Conservation (phyloP, 805 yeast genomes). For the Candida endomychidarum region DNA sequence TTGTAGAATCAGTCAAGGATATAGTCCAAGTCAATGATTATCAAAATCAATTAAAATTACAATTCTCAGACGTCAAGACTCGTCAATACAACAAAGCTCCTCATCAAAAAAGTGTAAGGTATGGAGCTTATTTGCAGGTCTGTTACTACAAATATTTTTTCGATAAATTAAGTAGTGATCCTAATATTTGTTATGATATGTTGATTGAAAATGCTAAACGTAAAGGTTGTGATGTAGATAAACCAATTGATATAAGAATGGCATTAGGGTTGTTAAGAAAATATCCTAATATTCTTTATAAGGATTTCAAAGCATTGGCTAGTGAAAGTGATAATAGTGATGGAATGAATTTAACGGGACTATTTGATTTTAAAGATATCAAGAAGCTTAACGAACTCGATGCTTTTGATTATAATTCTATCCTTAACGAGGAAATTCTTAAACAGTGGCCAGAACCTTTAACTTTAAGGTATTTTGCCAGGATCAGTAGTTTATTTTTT, state of each 20-base stretch:
- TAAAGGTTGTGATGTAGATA: constrained; percentile 49
- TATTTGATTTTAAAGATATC: constrained; percentile 11
- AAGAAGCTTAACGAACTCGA: constrained; percentile 17
- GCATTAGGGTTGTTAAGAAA: constrained; percentile 38
- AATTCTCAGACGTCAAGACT: constrained; percentile 58
- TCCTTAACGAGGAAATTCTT: constrained; percentile 29
- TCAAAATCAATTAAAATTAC: constrained; percentile 14
- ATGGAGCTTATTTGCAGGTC: constrained; percentile 57
- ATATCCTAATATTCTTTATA: constrained; percentile 32
- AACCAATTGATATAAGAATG: constrained; percentile 44
- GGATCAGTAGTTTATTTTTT: constrained; percentile 51
- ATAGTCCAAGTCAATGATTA: constrained; percentile 15
- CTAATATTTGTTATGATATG: constrained; percentile 36
- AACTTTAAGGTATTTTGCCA: constrained; percentile 57
- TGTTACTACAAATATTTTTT: constrained; percentile 56
- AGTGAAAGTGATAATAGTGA: constrained; percentile 25
- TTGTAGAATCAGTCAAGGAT: constrained; percentile 18
- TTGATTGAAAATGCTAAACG: constrained; percentile 47
- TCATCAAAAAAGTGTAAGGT: constrained; percentile 46
- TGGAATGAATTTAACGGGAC: constrained; percentile 8
- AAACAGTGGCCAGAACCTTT: constrained; percentile 52
- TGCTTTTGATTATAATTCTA: constrained; percentile 17
- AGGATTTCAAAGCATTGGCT: constrained; percentile 47
- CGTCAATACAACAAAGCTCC: constrained; percentile 48
- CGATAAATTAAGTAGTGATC: constrained; percentile 28